Percentiles rank a stretch among this genome's conserved stretches.
These are phyloP conservation scores for Porphyridium purpureum DNA, from an alignment of 23 red algal genomes.

Conservation along the genomic window DNA sequence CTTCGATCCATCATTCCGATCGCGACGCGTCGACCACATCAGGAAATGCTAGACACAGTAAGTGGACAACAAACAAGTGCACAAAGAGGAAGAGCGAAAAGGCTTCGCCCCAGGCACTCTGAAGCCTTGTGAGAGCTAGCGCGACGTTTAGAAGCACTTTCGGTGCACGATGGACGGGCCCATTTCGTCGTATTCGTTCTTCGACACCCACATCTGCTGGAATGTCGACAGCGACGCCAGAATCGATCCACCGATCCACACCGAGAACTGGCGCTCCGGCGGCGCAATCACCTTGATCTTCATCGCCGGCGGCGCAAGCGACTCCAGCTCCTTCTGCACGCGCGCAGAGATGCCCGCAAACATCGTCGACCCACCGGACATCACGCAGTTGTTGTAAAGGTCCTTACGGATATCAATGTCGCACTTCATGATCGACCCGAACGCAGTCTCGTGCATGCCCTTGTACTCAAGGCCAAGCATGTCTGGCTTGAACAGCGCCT, in stretches of 20 bases:
- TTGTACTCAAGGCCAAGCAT: conserved; percentile 58
- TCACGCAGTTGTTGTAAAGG: conserved; percentile 89
- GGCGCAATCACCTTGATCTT: conserved; percentile 99
- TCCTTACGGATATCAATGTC: conserved; percentile 99
- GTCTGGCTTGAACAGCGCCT: conserved; percentile 92
- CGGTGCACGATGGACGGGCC: conserved; percentile 95
- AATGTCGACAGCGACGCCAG: conserved; percentile 87
- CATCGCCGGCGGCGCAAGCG: conserved; percentile 59
- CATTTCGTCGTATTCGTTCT: conserved; percentile 93
- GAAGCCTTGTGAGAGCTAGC: too few species aligned
- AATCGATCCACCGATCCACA: conserved; percentile 98
- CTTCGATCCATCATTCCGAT: too few species aligned
- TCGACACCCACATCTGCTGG: conserved; percentile 97
- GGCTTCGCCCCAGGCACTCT: too few species aligned
- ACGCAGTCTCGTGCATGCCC: conserved; percentile 85
- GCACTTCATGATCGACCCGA: conserved; percentile 85
- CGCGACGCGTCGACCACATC: too few species aligned
- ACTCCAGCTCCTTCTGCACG: conserved; percentile 65
- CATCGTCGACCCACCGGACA: conserved; percentile 94
- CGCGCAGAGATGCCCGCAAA: conserved; percentile 71
- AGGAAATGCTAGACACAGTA: too few species aligned
- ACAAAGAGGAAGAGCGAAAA: too few species aligned
- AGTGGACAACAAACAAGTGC: too few species aligned
- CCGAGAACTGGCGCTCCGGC: conserved; percentile 91
- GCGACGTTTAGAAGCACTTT: conserved; percentile 99